Evolutionary conservation across 352 stramenopile species (phyloP), one percentile per base, ranked within the genome.

Genomic region (Phytophthora syringae): DNA sequence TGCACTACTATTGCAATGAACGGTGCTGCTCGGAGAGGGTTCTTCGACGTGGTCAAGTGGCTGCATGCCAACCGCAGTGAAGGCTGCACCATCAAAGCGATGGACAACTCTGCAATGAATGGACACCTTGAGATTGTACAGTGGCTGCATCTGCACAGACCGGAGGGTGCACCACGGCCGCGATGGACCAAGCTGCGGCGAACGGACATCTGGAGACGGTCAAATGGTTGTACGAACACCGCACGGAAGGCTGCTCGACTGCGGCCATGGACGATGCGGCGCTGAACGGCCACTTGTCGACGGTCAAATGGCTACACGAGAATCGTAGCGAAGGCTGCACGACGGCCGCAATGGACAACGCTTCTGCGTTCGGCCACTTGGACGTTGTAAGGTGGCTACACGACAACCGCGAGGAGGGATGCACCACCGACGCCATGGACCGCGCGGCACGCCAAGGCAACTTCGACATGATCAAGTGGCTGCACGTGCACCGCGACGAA

Each of bases 181-280:
- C 58, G 4, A 64, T 70, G 36, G 56, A 72, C 37, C 60, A 72
- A 36, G 64, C 64, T 53, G 64, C 64, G 32, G 58, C 64, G 0
- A 54, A 66, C 11, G 84, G 84, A 18, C 80, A 86, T 25, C 30
- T 89, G 12, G 76, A 80, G 18, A 69, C 86, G 13, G 60, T 90
- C n/a, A 48, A 79, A 52, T 92, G 76, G 75, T 70, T 90, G 2
- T 78, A 86, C 5, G 43, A 48, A 4, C 51, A 89, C 37, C 74
- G 76, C 9, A 68, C 47, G 2, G 72, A 56, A 34, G 64, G 64
- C n/a, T 67, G 64, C 22, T 58, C 49, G n/a, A 52, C 39, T 51
- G 39, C 44, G 1, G 64, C 64, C 16, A 68, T 72, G 58, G 52
- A 68, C 40, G 45, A 72, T 18, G 58, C 58, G 11, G 58, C 64